A percentile compares a stretch with the other conserved stretches of the same genome.
phyloP scores from a whole-genome alignment of 169 alveolate species.

The Eimeria necatrix region DNA sequence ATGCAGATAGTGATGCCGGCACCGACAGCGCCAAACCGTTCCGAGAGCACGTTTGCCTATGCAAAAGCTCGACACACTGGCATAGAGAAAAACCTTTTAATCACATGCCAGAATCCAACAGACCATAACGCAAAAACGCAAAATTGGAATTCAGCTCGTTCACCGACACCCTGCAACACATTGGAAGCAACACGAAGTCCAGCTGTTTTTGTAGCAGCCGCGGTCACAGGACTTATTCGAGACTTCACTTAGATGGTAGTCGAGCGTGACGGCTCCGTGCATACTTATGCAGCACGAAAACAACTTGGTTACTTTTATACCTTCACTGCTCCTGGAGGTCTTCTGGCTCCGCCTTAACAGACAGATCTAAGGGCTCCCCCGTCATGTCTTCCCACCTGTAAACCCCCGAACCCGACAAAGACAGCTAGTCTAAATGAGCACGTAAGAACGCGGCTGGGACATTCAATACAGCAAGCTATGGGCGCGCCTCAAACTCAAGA shows the following conservation, averaged over 20 bases:
- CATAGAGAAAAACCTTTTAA: too few relatives aligned
- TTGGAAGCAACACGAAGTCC: too few relatives aligned
- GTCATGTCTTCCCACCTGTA: slow-evolving; percentile 79
- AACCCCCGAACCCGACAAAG: neutral
- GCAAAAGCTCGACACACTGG: too few relatives aligned
- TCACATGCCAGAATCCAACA: too few relatives aligned
- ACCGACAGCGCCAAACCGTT: too few relatives aligned
- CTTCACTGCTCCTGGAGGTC: slow-evolving; percentile 58
- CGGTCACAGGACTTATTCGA: neutral
- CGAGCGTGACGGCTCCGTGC: neutral
- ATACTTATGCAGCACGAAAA: neutral
- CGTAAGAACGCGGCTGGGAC: too few relatives aligned
- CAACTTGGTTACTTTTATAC: neutral
- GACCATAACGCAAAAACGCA: too few relatives aligned
- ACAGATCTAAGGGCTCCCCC: slow-evolving; percentile 67
- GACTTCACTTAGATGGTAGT: neutral
- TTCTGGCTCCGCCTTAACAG: slow-evolving; percentile 68
- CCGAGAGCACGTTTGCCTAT: too few relatives aligned
- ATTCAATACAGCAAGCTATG: neutral
- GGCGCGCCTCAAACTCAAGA: neutral
- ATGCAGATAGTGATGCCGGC: too few relatives aligned
- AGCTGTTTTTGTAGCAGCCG: too few relatives aligned
- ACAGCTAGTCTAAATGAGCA: neutral
- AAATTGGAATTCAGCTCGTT: too few relatives aligned
- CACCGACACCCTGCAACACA: too few relatives aligned